A percentile compares a stretch with the other conserved stretches of the same genome.
Conservation (phyloP, 2,329 filamentous ascomycete genomes). For the Neopestalotiopsis rosae region DNA sequence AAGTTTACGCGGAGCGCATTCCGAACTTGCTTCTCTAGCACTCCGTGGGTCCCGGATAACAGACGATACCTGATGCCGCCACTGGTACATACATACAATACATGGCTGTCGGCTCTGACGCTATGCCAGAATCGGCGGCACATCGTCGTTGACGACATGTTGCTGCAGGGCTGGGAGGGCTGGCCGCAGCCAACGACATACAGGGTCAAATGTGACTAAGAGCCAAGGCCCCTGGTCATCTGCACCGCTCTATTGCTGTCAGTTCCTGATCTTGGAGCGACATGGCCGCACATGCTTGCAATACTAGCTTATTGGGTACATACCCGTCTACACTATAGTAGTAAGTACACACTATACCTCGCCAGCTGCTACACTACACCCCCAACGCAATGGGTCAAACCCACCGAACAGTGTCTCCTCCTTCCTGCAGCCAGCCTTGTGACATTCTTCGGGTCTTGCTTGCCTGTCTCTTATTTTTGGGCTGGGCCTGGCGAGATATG, state of each 20-base stretch:
- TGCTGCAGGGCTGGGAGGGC: conserved; percentile 11
- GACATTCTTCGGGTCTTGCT: conserved; percentile 17
- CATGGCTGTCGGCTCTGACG: neutral
- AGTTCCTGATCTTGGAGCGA: conserved; percentile 1
- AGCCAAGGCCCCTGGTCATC: conserved; percentile 1
- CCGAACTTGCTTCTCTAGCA: conserved; percentile 8
- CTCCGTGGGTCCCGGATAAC: neutral
- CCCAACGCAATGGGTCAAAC: neutral
- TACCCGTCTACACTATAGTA: neutral
- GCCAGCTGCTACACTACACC: neutral
- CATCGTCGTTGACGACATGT: conserved; percentile 8
- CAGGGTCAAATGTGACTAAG: conserved; percentile 5
- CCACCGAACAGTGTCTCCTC: neutral
- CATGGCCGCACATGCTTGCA: neutral
- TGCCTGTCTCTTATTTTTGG: conserved; percentile 7
- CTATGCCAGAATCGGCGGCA: conserved; percentile 9
- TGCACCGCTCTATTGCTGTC: conserved; percentile 5
- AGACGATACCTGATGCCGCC: neutral
- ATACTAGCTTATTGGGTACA: neutral
- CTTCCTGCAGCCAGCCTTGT: conserved; percentile 11
- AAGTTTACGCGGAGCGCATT: neutral
- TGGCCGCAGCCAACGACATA: conserved; percentile 1
- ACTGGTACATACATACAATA: neutral
- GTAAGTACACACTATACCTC: neutral
- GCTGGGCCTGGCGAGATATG: conserved; percentile 12